Base-by-base conservation (phyloP, 345 rosid genomes). In the Eucalyptus pauciflora region DNA sequence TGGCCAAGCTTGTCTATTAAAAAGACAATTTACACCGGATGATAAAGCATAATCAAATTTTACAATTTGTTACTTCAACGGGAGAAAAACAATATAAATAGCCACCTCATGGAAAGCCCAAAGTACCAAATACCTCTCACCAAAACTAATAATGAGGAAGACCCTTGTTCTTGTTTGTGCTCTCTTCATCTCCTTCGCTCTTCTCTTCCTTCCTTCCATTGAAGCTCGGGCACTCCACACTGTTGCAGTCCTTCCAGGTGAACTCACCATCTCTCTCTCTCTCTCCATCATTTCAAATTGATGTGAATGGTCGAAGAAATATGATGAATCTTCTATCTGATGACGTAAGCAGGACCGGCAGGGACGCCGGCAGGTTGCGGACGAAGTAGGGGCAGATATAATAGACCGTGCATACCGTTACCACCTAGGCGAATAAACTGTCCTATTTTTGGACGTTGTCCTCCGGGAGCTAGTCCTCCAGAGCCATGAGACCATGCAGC, bases 351-450 rank as follows among this genome's bases (percentile, higher is more conserved):
- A 48, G 48, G 48, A 46, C 48, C n/a, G 29, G 64, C 6, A 25
- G 2, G 1, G 12, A 3, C 3, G 20, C 76, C 10, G 45, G 22
- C 54, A 17, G 0, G 0, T 51, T 22, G 80, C 3, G 2, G 3
- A 8, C 24, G 13, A 10, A 37, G 37, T 37, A 0, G 25, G 4
- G 5, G 13, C 54, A 51, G 22, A 0, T 71, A 3, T 33, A 18
- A 3, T 33, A 18, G 2, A 17, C 81, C 81, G 2, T 71, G 81
- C 81, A 0, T 0, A 37, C 46, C 46, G 41, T 4, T 4, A 2
- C 25, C 2, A 33, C 17, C 1, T 29, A 11, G 5, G 0, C 71
- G 12, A 7, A n/a, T 16, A 20, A 16, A 17, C 22, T 14, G 76
- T n/a, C 1, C 3, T 31, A 4, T 4, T 8, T n/a, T 7, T 64